Percentiles rank a stretch among this genome's conserved stretches.
phyloP scores from a whole-genome alignment of 495 filamentous ascomycete species.

The Endocarpon pusillum region DNA sequence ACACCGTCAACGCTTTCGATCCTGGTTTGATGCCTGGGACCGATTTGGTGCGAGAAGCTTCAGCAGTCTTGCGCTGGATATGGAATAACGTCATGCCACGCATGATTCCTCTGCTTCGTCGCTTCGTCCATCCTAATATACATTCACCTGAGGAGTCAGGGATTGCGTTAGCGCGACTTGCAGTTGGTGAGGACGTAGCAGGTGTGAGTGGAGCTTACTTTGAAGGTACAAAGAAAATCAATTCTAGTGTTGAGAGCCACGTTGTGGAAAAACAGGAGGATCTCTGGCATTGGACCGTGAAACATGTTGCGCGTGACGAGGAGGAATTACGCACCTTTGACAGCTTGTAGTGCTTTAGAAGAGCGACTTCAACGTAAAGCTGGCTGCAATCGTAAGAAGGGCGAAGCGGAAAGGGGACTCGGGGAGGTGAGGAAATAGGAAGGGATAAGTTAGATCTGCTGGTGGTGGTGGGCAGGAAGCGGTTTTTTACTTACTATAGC shows the following conservation, averaged over 20 bases:
- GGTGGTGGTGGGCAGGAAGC: no score
- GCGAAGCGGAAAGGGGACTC: no score
- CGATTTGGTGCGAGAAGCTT: slow-evolving; percentile 18
- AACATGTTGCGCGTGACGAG: slow-evolving; percentile 18
- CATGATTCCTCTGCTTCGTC: slow-evolving; percentile 17
- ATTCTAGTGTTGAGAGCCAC: slow-evolving; percentile 22
- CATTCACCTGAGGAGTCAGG: slow-evolving; percentile 23
- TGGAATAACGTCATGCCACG: slow-evolving; percentile 21
- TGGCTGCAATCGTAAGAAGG: no score
- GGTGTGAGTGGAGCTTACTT: slow-evolving; percentile 22
- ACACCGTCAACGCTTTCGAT: slow-evolving; percentile 23
- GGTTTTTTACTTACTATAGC: no score
- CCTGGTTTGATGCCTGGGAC: slow-evolving; percentile 32
- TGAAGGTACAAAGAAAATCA: slow-evolving; percentile 19
- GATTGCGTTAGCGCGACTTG: slow-evolving; percentile 19
- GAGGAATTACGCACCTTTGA: no score
- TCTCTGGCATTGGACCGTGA: slow-evolving; percentile 32
- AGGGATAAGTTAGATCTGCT: no score
- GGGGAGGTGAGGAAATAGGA: no score
- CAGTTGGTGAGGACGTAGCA: slow-evolving; percentile 11
- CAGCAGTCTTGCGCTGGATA: slow-evolving; percentile 6
- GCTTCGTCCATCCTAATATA: slow-evolving; percentile 16
- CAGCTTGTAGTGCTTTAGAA: no score
- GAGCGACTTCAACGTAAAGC: no score
- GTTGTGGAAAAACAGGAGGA: slow-evolving; percentile 27